These are phyloP conservation scores for Solanum medicagineum DNA, from an alignment of 257 asterid species.

Conservation along the genomic window DNA sequence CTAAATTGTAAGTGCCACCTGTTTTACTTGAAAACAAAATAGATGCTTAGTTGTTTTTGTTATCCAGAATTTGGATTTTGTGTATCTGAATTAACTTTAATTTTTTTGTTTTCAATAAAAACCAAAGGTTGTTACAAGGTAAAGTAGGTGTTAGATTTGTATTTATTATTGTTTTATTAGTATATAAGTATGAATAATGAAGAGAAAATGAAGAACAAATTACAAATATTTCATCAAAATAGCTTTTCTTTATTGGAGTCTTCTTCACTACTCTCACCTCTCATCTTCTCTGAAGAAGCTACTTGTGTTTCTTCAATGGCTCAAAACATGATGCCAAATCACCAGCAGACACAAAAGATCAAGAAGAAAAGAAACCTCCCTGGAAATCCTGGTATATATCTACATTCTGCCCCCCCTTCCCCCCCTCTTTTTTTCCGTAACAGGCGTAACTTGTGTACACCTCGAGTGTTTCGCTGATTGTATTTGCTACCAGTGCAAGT, in stretches of 20 bases:
- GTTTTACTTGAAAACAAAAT: constrained; percentile 3
- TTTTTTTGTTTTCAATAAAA: constrained; percentile 14
- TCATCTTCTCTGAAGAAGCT: constrained; percentile 52
- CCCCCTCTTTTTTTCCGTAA: not conserved
- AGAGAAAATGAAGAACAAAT: not conserved
- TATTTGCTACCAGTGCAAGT: not conserved
- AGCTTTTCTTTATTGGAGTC: not conserved
- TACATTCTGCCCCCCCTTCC: not conserved
- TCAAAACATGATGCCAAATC: constrained; percentile 10
- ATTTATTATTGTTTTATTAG: not conserved
- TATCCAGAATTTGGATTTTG: constrained; percentile 16
- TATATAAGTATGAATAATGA: constrained; percentile 12
- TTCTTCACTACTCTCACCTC: not conserved
- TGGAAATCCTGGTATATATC: constrained; percentile 62
- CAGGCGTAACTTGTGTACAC: not conserved
- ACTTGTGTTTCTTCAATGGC: constrained; percentile 39
- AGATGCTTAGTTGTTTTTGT: constrained; percentile 11
- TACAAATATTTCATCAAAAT: not conserved
- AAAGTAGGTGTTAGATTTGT: constrained; percentile 2
- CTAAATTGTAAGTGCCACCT: constrained; percentile 18
- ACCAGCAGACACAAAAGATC: constrained; percentile 29
- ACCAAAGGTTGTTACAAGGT: constrained; percentile 12
- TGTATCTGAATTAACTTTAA: not conserved
- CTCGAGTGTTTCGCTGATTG: not conserved
- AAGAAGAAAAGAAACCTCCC: constrained; percentile 83